Conservation (phyloP, 2,329 filamentous ascomycete genomes). For the Ophiostoma triangulosporum region DNA sequence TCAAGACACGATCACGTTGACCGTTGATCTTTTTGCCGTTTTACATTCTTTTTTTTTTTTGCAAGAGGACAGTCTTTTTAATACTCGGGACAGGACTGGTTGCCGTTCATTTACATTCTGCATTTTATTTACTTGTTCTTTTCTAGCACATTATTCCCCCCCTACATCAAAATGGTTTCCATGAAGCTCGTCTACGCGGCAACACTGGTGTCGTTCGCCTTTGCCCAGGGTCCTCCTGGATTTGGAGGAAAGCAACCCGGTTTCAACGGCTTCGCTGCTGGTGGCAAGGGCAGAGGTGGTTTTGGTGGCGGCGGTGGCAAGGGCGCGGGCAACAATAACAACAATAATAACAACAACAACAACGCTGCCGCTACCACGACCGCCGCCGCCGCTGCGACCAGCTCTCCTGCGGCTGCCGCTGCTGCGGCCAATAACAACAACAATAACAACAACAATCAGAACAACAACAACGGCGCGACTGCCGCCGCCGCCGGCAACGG, state of each 20-base stretch:
- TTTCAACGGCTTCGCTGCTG: too few relatives aligned
- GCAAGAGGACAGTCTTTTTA: constrained; percentile 7
- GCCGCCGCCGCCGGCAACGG: background rate
- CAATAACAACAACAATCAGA: constrained; percentile 1
- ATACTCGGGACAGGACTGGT: constrained; percentile 9
- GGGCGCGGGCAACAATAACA: background rate
- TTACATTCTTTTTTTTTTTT: constrained; percentile 12
- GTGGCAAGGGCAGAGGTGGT: background rate
- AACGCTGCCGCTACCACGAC: background rate
- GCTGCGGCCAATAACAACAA: background rate
- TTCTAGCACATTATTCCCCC: background rate
- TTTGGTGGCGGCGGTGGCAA: background rate
- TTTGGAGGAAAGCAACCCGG: too few relatives aligned
- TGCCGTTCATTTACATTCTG: constrained; percentile 7
- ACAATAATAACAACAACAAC: background rate
- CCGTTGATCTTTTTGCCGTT: constrained; percentile 17
- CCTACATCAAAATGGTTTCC: constrained; percentile 18
- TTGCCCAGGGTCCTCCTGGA: constrained; percentile 13
- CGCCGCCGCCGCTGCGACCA: background rate
- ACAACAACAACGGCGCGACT: constrained; percentile 21
- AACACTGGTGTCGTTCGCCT: constrained; percentile 17
- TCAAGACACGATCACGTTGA: constrained; percentile 22
- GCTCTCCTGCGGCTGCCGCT: background rate
- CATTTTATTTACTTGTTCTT: background rate
- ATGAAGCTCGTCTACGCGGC: constrained; percentile 17